Conservation (phyloP, 495 filamentous ascomycete genomes). For the Penicillium parvum region DNA sequence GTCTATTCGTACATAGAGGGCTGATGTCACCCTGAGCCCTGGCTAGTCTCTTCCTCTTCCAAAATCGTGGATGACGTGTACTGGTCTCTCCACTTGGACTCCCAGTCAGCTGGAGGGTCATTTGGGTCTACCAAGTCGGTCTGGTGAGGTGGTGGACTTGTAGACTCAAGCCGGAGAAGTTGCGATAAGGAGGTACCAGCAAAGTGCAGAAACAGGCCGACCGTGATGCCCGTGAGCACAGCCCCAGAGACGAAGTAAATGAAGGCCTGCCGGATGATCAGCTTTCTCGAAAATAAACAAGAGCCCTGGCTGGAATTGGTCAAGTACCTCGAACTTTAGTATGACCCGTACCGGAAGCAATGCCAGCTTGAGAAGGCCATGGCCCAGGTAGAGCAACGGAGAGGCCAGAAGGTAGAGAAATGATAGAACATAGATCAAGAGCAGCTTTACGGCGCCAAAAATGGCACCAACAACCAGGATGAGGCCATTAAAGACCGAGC, state of each 20-base stretch:
- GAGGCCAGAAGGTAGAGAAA: slow-evolving; percentile 32
- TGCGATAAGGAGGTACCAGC: slow-evolving; percentile 14
- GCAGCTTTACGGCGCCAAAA: slow-evolving; percentile 34
- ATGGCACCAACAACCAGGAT: slow-evolving; percentile 2
- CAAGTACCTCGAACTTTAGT: slow-evolving; percentile 58
- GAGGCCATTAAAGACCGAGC: slow-evolving; percentile 1
- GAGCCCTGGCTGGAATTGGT: background rate
- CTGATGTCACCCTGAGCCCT: slow-evolving; percentile 18
- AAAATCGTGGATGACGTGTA: slow-evolving; percentile 57
- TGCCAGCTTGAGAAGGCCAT: slow-evolving; percentile 29
- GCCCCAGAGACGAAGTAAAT: slow-evolving; percentile 23
- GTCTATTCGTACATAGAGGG: background rate
- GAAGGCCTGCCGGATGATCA: slow-evolving; percentile 16
- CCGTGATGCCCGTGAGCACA: slow-evolving; percentile 15
- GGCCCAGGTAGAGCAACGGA: slow-evolving; percentile 45
- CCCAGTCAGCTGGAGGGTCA: slow-evolving; percentile 31
- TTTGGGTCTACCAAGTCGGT: slow-evolving; percentile 8
- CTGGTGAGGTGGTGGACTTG: slow-evolving; percentile 3
- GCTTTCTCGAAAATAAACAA: background rate
- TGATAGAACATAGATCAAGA: slow-evolving; percentile 29
- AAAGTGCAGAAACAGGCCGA: slow-evolving; percentile 19
- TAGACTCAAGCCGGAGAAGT: slow-evolving; percentile 11
- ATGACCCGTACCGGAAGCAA: slow-evolving; percentile 44
- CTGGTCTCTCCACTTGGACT: slow-evolving; percentile 27
- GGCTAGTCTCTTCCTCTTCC: slow-evolving; percentile 56